Conservation (phyloP, 257 asterid genomes). For the Solanum clarkiae region DNA sequence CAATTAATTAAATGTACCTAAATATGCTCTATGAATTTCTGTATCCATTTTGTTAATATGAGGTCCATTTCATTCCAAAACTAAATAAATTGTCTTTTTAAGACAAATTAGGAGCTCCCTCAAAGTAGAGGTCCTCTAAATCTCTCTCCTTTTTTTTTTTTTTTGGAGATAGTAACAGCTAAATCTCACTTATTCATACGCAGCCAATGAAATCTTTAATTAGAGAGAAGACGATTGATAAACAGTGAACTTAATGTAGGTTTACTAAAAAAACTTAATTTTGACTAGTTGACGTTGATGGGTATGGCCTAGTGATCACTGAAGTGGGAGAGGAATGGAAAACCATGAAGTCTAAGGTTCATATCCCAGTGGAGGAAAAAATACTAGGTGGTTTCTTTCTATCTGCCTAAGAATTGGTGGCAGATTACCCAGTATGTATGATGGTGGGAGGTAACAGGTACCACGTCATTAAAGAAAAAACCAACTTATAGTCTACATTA, state of each 20-base stretch:
- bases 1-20: neutral
- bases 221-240: neutral
- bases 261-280: neutral
- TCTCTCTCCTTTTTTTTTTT: neutral
- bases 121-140: neutral
- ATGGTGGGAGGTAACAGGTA: neutral
- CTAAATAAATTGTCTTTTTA: neutral
- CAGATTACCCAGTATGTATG: neutral
- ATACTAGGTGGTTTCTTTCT: neutral
- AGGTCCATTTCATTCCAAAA: neutral
- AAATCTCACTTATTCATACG: neutral
- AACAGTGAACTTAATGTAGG: neutral
- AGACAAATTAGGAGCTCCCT: neutral
- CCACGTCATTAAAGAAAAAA: neutral
- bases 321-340: neutral
- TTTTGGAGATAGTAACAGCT: neutral
- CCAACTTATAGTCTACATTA: neutral
- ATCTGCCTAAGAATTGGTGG: neutral
- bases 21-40: neutral
- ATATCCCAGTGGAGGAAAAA: neutral
- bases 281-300: neutral
- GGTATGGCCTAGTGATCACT: neutral
- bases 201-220: neutral
- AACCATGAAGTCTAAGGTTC: neutral
- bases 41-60: neutral